Evolutionary conservation across 495 filamentous ascomycete species (phyloP), one percentile per base, ranked within the genome.

Genomic region (Xylaria intraflava): DNA sequence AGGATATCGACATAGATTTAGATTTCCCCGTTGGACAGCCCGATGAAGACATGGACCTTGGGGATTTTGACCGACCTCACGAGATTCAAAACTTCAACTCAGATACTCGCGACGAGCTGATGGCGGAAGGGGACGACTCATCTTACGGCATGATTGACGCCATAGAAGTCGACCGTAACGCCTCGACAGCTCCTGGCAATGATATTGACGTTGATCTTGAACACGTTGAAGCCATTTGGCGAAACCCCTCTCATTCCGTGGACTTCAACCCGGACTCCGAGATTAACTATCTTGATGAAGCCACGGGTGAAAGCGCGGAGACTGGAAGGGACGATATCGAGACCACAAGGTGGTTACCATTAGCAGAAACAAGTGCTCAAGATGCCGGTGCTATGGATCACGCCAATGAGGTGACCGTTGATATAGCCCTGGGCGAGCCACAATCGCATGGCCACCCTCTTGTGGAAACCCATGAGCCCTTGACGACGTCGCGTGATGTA

Each of bases 1-100:
- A 88, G 62, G 83, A 87, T 56, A 85, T 87, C 49, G 87, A 89
- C 51, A 86, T 89, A 58, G 85, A 89, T 57, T 73, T 89, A 57
- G 86, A 90, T 62, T 70, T 86, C 16, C 78, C 80, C 62, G 72
- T 77, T 49, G 78, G 75, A 38, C 71, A 78, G 26, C 68, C 71
- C 36, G 83, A 87, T 53, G 80, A 81, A 55, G 84, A 89, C 56
- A 78, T 81, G 62, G 82, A 83, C 60, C 69, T 81, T n/a, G 81
- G 78, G 51, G 77, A 65, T 48, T 62, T 69, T 49, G 62, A 64
- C 42, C 61, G 33, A 45, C 23, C 51, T 30, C 45, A 63, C 58
- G 50, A 65, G 24, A 56, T 65, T 27, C 49, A 55, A 17, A 43
- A 66, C 41, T 56, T 65, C 43, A 62, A 62, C 46, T 49, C 56